These are phyloP conservation scores for Pyrus pyrifolia DNA, from an alignment of 306 rosid genomes.

Conservation along the genomic window DNA sequence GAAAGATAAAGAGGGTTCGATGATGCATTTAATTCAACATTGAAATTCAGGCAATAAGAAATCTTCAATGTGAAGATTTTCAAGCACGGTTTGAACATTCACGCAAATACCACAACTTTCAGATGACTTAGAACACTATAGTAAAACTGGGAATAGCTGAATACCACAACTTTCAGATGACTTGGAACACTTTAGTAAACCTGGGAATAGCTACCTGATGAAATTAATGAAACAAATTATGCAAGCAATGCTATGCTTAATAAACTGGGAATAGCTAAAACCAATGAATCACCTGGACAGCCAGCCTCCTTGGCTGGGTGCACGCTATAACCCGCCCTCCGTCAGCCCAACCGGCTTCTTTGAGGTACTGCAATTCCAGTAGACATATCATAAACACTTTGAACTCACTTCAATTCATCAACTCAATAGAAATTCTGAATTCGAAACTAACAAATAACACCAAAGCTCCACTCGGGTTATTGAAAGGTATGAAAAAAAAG, in stretches of 20 bases:
- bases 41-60: not conserved
- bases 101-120: not conserved
- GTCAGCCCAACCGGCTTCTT: constrained; percentile 87
- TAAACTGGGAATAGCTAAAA: not conserved
- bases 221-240: not conserved
- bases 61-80: not conserved
- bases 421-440: not conserved
- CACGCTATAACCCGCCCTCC: constrained; percentile 88
- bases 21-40: not conserved
- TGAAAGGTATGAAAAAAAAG: not conserved
- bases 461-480: not conserved
- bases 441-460: not conserved
- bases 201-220: not conserved
- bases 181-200: not conserved
- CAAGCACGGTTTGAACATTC: not conserved
- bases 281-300: constrained; percentile 66
- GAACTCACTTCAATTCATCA: not conserved
- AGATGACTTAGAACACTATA: not conserved
- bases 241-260: not conserved
- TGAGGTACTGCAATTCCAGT: constrained; percentile 50
- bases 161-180: not conserved
- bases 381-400: not conserved
- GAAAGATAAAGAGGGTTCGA: not conserved
- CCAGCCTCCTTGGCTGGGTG: constrained; percentile 87
- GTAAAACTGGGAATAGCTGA: not conserved